Conservation (phyloP, 495 filamentous ascomycete species). For the Glonium stellatum region DNA sequence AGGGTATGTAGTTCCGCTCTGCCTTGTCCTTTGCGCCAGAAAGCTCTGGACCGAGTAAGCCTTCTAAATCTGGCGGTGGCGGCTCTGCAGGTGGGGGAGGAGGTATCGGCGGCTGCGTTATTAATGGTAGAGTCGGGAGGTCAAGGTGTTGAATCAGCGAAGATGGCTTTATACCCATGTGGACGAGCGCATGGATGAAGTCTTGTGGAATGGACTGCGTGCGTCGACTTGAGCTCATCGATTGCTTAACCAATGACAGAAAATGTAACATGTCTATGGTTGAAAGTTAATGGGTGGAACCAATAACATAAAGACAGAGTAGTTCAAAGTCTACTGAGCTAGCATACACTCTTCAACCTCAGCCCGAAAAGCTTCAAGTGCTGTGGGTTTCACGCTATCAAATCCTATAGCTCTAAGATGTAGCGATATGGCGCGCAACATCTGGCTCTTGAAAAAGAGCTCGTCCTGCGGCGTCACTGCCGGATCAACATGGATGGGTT, state of each 20-base stretch:
- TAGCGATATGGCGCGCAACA: constrained; percentile 51
- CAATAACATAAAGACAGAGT: not conserved
- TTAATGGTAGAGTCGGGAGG: constrained; percentile 34
- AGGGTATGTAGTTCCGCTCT: constrained; percentile 51
- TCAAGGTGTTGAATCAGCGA: constrained; percentile 39
- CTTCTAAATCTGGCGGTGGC: constrained; percentile 34
- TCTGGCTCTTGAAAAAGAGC: constrained; percentile 37
- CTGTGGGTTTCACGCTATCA: constrained; percentile 48
- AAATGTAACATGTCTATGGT: constrained; percentile 52
- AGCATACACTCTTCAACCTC: constrained; percentile 57
- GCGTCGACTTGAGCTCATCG: constrained; percentile 57
- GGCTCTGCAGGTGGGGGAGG: constrained; percentile 44
- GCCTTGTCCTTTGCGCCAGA: constrained; percentile 46
- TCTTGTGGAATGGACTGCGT: constrained; percentile 58
- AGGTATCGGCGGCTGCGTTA: constrained; percentile 38
- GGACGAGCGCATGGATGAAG: constrained; percentile 57
- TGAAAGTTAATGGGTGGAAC: not conserved
- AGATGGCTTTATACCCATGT: constrained; percentile 32
- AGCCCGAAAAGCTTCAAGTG: constrained; percentile 51
- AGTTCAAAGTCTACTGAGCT: not conserved
- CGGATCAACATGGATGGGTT: constrained; percentile 37
- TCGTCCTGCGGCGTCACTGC: constrained; percentile 19
- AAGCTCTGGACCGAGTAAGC: constrained; percentile 47
- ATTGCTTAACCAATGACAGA: constrained; percentile 48
- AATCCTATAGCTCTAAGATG: constrained; percentile 52